Base-by-base conservation (phyloP, 148 eudicot species). In the Fagopyrum homotropicum region DNA sequence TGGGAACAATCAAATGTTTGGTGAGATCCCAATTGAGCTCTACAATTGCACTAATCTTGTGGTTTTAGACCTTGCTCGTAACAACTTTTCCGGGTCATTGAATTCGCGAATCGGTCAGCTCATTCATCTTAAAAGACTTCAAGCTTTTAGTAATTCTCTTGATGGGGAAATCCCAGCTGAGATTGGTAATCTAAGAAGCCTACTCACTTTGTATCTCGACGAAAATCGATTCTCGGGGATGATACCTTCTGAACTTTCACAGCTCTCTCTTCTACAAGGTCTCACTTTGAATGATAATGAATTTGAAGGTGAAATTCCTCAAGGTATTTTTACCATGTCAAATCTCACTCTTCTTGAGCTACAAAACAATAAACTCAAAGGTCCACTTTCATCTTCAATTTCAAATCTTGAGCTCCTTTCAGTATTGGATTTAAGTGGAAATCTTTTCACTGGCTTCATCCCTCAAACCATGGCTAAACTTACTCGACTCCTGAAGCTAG, bases 11-110 rank as follows among this genome's bases (percentile, higher is more conserved):
- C 66, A 75, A 1, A 56, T 94, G 83, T 78, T 71, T 50, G 98
- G 96, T 9, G 82, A 80, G 8, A 85, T 94, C 46, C 97, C 98
- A 72, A 90, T 83, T 29, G 93, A 90, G 72, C 82, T 94, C 52
- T 94, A 84, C 82, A 80, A 90, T 45, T 92, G 96, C 82, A 57
- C 82, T 7, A 78, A 78, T 78, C 92, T 94, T 49, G 54, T 48
- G 45, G 80, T 40, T 8, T 76, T 91, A 8, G 76, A 80, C 72
- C 43, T 92, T 46, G 76, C 72, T 2, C 4, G 10, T 43, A 94
- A 94, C 78, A 84, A 82, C 72, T 80, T 94, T 73, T 84, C 73
- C 6, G 97, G 97, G 43, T 7, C 75, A 1, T 47, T 94, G 63
- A 85, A 75, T 49, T 82, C 96, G 26, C 74, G 61, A 26, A 72